phyloP scores from a whole-genome alignment of 352 stramenopile genomes.

The Phytopythium cucurbitacearum region DNA sequence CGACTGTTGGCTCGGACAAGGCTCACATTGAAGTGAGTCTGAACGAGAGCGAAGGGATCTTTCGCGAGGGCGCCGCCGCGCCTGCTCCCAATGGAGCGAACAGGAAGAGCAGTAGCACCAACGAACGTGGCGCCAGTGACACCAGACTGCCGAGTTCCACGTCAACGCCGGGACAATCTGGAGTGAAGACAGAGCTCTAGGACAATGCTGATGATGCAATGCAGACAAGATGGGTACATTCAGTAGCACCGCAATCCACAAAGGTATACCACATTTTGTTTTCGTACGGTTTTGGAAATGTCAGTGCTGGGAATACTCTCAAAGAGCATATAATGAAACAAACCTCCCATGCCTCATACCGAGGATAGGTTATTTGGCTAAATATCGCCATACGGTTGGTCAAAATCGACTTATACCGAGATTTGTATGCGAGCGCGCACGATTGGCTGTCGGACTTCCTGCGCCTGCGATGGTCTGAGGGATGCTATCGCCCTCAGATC shows the following conservation, averaged over 20 bases:
- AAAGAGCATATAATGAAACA: too few relatives aligned
- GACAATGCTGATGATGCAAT: too few relatives aligned
- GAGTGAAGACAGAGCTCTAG: too few relatives aligned
- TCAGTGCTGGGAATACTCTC: too few relatives aligned
- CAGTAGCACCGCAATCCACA: too few relatives aligned
- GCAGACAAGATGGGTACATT: too few relatives aligned
- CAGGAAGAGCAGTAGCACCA: too few relatives aligned
- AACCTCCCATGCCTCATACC: too few relatives aligned
- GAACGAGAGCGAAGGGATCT: constrained; percentile 52
- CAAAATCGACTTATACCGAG: constrained; percentile 15
- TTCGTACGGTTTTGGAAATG: too few relatives aligned
- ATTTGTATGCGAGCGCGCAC: constrained; percentile 62
- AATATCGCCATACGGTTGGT: constrained; percentile 21
- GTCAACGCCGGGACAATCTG: neutral
- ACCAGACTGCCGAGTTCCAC: neutral
- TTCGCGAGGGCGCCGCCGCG: constrained; percentile 26
- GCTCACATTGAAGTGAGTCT: constrained; percentile 29
- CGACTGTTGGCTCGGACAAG: constrained; percentile 9
- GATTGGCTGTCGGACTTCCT: constrained; percentile 80
- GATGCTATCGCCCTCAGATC: constrained; percentile 18
- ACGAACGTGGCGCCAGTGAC: too few relatives aligned
- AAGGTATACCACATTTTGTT: too few relatives aligned
- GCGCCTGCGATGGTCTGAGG: constrained; percentile 5
- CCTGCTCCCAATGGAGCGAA: neutral
- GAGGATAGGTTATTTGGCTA: neutral